phyloP scores from a whole-genome alignment of 139 green algal species.

The Astrephomene gubernaculifera region DNA sequence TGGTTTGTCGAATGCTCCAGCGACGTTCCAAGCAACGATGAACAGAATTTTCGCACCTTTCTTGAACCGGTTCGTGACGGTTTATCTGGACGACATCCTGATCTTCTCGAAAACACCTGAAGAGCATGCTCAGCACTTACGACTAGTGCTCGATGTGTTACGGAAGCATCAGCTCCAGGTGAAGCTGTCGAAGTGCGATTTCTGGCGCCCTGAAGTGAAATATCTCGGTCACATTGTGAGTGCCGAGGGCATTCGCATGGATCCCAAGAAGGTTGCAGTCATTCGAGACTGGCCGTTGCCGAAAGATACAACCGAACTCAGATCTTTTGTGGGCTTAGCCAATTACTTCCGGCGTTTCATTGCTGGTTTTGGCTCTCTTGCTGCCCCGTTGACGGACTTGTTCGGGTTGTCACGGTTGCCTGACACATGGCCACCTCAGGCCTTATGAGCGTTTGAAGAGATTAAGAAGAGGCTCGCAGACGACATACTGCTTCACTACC shows the following conservation, averaged over 20 bases:
- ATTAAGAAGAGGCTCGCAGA: neutral
- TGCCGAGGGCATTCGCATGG: constrained; percentile 10
- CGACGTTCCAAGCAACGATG: constrained; percentile 48
- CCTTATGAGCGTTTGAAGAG: neutral
- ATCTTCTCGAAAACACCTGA: constrained; percentile 55
- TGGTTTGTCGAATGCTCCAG: constrained; percentile 32
- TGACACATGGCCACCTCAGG: neutral
- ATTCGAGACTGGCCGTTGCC: constrained; percentile 4
- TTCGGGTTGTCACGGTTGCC: neutral
- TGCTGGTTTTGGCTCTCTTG: neutral
- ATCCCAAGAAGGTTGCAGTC: constrained; percentile 16
- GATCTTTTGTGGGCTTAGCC: constrained; percentile 3
- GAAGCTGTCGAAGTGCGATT: constrained; percentile 65
- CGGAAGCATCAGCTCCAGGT: constrained; percentile 58
- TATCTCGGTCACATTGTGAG: constrained; percentile 20
- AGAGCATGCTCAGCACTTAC: constrained; percentile 59
- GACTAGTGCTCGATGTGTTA: constrained; percentile 52
- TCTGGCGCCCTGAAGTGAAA: constrained; percentile 31
- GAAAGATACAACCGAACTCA: neutral
- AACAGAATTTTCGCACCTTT: constrained; percentile 54
- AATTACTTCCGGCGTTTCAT: constrained; percentile 21
- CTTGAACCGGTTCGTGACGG: constrained; percentile 60
- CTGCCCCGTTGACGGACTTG: neutral
- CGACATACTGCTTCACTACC: constrained; percentile 15
- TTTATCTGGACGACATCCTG: constrained; percentile 72